Conservation (phyloP, 495 filamentous ascomycete species). For the Daldinia vernicosa region DNA sequence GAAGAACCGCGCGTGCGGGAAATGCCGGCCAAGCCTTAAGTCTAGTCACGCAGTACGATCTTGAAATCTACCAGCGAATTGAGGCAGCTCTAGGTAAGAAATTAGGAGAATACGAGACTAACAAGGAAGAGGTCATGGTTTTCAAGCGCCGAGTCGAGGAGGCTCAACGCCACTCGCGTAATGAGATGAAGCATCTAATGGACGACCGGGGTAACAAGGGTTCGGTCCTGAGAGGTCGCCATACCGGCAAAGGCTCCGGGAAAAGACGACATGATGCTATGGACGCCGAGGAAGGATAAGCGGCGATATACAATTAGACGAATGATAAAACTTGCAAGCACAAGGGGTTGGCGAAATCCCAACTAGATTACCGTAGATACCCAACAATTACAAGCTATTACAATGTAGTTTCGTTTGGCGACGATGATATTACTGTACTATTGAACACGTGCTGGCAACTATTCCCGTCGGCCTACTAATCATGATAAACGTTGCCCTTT, state of each 20-base stretch:
- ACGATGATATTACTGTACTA: background rate
- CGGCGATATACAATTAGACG: background rate
- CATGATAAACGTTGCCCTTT: background rate
- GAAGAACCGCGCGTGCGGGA: conserved; percentile 90
- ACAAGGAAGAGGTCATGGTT: conserved; percentile 89
- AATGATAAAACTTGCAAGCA: background rate
- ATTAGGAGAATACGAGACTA: conserved; percentile 69
- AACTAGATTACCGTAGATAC: conserved; percentile 12
- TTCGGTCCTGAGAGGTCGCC: conserved; percentile 64
- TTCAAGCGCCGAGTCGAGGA: conserved; percentile 80
- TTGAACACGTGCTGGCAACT: background rate
- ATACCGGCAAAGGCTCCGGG: conserved; percentile 49
- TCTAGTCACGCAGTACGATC: conserved; percentile 89
- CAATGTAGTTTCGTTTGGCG: background rate
- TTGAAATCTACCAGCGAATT: conserved; percentile 86
- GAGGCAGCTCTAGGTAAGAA: conserved; percentile 83
- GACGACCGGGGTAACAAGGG: conserved; percentile 78
- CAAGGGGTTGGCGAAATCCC: conserved; percentile 1
- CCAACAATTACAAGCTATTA: conserved; percentile 6
- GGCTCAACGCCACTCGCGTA: conserved; percentile 82
- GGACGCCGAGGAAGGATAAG: conserved; percentile 81
- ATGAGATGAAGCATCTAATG: conserved; percentile 82
- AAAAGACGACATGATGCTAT: conserved; percentile 77
- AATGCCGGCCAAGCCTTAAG: conserved; percentile 83
- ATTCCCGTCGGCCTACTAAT: background rate